Conservation (phyloP, 495 filamentous ascomycete genomes). For the Podospora comata region DNA sequence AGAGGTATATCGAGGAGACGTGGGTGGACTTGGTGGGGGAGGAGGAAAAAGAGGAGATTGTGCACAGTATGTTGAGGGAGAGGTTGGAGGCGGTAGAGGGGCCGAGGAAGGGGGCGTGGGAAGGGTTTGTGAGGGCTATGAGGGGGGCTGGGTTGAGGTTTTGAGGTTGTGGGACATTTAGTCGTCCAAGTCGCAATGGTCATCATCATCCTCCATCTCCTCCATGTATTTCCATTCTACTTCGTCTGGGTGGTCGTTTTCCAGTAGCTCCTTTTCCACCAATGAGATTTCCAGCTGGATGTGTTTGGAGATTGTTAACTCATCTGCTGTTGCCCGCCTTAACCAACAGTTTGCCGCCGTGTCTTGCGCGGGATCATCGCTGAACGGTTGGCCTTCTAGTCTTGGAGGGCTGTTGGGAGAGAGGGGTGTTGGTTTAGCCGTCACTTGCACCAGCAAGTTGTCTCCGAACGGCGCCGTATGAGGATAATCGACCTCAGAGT, state of each 20-base stretch:
- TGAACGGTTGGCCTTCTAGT: neutral
- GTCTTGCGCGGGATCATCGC: neutral
- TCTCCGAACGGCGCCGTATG: neutral
- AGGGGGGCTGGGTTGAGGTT: slow-evolving; percentile 15
- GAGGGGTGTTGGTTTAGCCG: neutral
- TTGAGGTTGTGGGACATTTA: neutral
- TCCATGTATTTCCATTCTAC: neutral
- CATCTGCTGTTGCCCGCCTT: neutral
- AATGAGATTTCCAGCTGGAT: neutral
- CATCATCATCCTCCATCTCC: too few species aligned
- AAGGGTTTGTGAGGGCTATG: slow-evolving; percentile 15
- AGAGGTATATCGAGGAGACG: slow-evolving; percentile 55
- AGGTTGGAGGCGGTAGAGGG: slow-evolving; percentile 14
- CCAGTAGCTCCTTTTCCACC: neutral
- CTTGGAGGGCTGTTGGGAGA: neutral
- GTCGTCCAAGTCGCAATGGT: neutral
- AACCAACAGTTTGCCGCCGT: neutral
- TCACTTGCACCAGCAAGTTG: neutral
- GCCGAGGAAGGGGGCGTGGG: slow-evolving; percentile 16
- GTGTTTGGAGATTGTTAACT: neutral
- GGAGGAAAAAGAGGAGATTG: slow-evolving; percentile 49
- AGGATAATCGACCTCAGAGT: neutral
- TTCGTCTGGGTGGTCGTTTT: neutral
- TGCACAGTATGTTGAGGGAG: slow-evolving; percentile 24
- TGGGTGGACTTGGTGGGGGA: slow-evolving; percentile 52